phyloP scores from a whole-genome alignment of 495 filamentous ascomycete genomes.

The Aspergillus ellipticus region DNA sequence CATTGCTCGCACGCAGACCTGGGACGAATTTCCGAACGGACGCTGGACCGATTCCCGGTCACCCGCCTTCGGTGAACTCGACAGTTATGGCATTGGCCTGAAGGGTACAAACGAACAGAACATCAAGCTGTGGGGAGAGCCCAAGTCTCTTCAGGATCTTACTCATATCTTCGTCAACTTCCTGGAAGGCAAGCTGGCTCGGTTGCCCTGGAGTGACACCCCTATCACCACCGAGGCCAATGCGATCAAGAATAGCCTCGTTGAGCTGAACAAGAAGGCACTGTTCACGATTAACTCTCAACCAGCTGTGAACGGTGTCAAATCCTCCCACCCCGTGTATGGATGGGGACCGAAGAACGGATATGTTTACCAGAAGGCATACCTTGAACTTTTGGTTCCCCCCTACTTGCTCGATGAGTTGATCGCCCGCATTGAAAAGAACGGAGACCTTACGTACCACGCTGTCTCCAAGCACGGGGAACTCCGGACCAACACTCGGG shows the following conservation, averaged over 20 bases:
- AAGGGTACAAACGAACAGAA: conserved; percentile 98
- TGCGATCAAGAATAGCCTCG: conserved; percentile 67
- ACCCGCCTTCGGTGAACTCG: conserved; percentile 94
- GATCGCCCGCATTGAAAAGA: conserved; percentile 70
- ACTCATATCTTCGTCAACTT: conserved; percentile 79
- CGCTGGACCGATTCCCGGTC: conserved; percentile 98
- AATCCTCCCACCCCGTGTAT: conserved; percentile 78
- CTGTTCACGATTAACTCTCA: conserved; percentile 97
- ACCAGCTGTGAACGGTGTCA: conserved; percentile 89
- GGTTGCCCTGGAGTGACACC: conserved; percentile 91
- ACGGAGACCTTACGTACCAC: conserved; percentile 86
- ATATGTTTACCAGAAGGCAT: conserved; percentile 98
- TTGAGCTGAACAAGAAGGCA: conserved; percentile 79
- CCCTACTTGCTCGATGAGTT: conserved; percentile 76
- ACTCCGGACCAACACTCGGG: conserved; percentile 77
- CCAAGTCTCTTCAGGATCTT: conserved; percentile 73
- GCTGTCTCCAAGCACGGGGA: conserved; percentile 78
- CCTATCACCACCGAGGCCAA: conserved; percentile 79
- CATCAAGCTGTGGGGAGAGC: conserved; percentile 90
- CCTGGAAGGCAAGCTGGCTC: conserved; percentile 72
- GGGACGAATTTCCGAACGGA: conserved; percentile 99
- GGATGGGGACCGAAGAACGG: conserved; percentile 95
- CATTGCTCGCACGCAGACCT: conserved; percentile 90
- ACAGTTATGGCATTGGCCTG: conserved; percentile 90
- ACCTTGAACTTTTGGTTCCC: conserved; percentile 84